Conservation (phyloP, 305 asterid species). For the Fraxinus angustifolia region DNA sequence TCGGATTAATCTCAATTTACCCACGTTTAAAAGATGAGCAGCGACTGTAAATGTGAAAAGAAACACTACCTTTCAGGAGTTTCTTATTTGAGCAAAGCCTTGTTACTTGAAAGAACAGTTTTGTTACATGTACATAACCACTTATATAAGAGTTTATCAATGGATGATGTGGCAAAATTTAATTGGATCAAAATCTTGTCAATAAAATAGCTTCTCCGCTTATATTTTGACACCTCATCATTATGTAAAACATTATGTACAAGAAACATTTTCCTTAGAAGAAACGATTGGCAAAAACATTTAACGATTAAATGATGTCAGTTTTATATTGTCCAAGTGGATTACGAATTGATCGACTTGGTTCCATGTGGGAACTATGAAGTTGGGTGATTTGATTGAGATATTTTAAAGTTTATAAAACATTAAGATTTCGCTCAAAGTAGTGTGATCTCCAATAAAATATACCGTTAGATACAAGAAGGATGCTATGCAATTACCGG, state of each 20-base stretch:
- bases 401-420: neutral
- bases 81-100: neutral
- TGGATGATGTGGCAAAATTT: neutral
- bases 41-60: neutral
- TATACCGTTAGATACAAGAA: neutral
- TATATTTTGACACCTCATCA: neutral
- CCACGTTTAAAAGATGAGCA: neutral
- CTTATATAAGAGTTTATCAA: neutral
- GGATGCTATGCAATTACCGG: neutral
- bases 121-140: neutral
- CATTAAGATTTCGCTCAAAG: neutral
- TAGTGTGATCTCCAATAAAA: neutral
- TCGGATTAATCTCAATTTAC: neutral
- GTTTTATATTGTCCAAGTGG: neutral
- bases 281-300: neutral
- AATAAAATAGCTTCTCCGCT: neutral
- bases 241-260: neutral
- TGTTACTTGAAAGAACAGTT: neutral
- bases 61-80: neutral
- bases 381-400: neutral
- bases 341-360: neutral
- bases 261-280: too few relatives aligned
- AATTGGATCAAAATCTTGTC: neutral
- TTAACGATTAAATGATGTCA: neutral
- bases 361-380: neutral